A percentile compares a stretch with the other conserved stretches of the same genome.
Evolutionary conservation across 805 yeast genomes (phyloP).

Genomic region (Yarrowia hollandica): DNA sequence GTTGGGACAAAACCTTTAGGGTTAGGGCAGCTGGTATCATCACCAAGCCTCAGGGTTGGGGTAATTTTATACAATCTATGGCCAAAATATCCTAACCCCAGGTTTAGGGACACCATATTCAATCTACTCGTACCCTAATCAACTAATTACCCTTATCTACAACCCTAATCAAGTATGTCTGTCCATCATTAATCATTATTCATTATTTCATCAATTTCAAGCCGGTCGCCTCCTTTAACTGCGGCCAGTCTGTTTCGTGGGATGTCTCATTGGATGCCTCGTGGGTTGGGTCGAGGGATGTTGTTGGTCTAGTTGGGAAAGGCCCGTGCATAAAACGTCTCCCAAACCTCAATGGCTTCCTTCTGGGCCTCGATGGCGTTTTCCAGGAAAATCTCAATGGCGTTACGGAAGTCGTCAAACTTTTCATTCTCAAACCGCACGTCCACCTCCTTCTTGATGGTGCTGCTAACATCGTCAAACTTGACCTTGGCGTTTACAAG

Average conservation of each 20-base stretch:
- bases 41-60: no score
- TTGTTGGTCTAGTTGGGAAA: slow-evolving; percentile 27
- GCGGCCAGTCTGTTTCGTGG: no score
- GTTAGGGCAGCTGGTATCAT: no score
- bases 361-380: slow-evolving; percentile 90
- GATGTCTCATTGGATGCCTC: no score
- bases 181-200: slow-evolving; percentile 27
- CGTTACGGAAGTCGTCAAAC: slow-evolving; percentile 79
- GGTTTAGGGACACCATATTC: no score
- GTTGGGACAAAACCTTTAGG: no score
- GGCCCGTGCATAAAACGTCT: slow-evolving; percentile 54
- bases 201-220: slow-evolving; percentile 14
- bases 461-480: slow-evolving; percentile 63
- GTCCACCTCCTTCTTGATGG: slow-evolving; percentile 66
- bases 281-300: no score
- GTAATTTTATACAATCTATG: no score
- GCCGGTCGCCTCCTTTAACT: no score
- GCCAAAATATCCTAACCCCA: no score
- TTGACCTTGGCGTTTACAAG: slow-evolving; percentile 55
- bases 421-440: slow-evolving; percentile 66
- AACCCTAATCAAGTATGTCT: no score
- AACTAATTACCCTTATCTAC: neutral
- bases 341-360: slow-evolving; percentile 58
- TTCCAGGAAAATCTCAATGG: slow-evolving; percentile 88
- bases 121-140: no score